Base-by-base conservation (phyloP, 2,329 filamentous ascomycete genomes). In the Pseudogymnoascus sp. region DNA sequence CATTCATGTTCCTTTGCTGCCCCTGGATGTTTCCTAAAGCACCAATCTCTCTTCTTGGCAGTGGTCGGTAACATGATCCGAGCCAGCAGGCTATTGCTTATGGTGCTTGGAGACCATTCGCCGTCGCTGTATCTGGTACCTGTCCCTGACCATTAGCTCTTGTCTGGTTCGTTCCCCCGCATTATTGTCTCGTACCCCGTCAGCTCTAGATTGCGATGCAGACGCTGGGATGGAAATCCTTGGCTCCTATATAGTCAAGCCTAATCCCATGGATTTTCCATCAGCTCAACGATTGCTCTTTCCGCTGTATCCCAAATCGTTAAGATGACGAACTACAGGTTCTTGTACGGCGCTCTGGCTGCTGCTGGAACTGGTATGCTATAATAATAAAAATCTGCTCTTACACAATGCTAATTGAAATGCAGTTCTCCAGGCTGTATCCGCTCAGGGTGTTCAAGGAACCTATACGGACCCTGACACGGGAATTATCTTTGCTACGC, bases 401-500 rank as follows among this genome's bases (percentile, higher is more conserved):
- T 10, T n/a, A 33, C 4, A 8, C 6, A 33, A 54, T 50, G 29
- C 44, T 54, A 54, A 54, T 54, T 33, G 9, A 8, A 33, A 54
- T 54, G 11, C 26, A 54, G 44, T 54, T 54, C 44, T 54, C 26
- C 44, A 54, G 44, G 26, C n/a, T 11, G 44, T 33, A 17, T 54
- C 44, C n/a, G 44, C 26, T 17, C 44, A 54, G n/a, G 44, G 44
- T 33, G 29, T 33, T 54, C 26, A 26, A 63, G 68, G 68, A 41
- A 60, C 47, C 26, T 80, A 76, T 66, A 77, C 73, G 8, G 78
- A 81, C 59, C 70, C 74, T 41, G 73, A 75, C 35, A 81, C 81
- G 5, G 79, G 79, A 24, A 83, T 84, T 66, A 74, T 71, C 31
- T 83, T 84, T 71, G 78, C 79, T 66, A 79, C 79, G 44, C 82